These are phyloP conservation scores for Lavandula angustifolia DNA, from an alignment of 257 asterid species.

Conservation along the genomic window DNA sequence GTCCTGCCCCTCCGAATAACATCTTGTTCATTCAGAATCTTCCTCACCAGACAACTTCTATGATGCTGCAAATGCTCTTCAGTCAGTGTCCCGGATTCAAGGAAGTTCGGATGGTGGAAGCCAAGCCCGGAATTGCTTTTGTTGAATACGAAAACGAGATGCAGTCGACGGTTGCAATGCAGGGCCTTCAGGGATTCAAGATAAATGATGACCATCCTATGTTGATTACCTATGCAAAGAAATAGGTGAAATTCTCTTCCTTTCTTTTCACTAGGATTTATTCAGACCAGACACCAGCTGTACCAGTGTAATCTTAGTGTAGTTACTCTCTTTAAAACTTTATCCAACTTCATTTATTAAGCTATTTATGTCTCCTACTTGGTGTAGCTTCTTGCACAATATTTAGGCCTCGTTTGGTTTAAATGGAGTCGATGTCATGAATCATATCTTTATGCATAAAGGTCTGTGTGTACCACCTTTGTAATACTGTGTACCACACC, in stretches of 20 bases:
- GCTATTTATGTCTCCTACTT: neutral
- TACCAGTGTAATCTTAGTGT: constrained; percentile 46
- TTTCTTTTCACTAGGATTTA: neutral
- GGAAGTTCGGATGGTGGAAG: constrained; percentile 94
- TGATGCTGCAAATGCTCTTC: constrained; percentile 98
- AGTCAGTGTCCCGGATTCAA: constrained; percentile 84
- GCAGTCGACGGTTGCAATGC: constrained; percentile 92
- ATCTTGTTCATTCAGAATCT: constrained; percentile 85
- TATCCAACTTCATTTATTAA: neutral
- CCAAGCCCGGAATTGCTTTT: constrained; percentile 96
- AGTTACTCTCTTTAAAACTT: constrained; percentile 36
- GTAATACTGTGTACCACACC: too few species aligned
- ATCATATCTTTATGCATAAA: too few species aligned
- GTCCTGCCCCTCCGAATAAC: constrained; percentile 95
- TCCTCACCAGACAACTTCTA: constrained; percentile 89
- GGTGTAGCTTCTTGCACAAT: neutral
- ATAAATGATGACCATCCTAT: constrained; percentile 74
- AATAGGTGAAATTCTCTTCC: constrained; percentile 37
- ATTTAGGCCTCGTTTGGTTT: neutral
- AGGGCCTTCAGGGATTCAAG: constrained; percentile 86
- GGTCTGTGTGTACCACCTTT: too few species aligned
- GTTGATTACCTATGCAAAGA: constrained; percentile 90
- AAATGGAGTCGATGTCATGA: too few species aligned
- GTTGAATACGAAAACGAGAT: constrained; percentile 89
- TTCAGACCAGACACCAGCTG: constrained; percentile 8